Evolutionary conservation across 1,284 basidiomycete species (phyloP).

Genomic region (Marasmius tenuissimus): DNA sequence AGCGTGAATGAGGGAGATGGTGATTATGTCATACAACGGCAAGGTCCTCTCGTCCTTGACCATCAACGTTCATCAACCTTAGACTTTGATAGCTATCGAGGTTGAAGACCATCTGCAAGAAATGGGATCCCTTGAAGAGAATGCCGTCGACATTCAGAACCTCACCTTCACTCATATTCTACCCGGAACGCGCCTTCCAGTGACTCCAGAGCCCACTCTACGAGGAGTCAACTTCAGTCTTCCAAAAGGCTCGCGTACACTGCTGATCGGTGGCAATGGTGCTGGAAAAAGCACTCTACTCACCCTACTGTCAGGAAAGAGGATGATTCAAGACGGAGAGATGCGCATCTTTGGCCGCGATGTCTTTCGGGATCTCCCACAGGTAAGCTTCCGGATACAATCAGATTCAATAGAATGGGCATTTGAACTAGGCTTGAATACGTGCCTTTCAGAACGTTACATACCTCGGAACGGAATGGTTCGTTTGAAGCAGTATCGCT

Average conservation of each 20-base stretch:
- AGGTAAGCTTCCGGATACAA: constrained; percentile 29
- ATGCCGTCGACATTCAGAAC: constrained; percentile 2
- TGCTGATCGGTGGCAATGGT: constrained; percentile 27
- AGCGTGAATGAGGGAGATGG: too few relatives aligned
- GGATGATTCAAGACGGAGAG: constrained; percentile 69
- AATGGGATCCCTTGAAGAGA: background rate
- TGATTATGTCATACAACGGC: too few relatives aligned
- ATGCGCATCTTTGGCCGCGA: constrained; percentile 79
- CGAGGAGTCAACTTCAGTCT: constrained; percentile 8
- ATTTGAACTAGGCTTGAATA: background rate
- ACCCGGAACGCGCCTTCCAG: constrained; percentile 6
- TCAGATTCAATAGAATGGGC: background rate
- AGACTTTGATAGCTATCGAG: too few relatives aligned
- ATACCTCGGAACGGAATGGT: constrained; percentile 93
- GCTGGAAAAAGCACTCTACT: constrained; percentile 96
- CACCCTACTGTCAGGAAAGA: constrained; percentile 92
- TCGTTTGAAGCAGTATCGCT: constrained; percentile 18
- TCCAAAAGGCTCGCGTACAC: constrained; percentile 7
- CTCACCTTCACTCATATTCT: constrained; percentile 10
- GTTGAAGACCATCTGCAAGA: too few relatives aligned
- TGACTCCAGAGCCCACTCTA: constrained; percentile 6
- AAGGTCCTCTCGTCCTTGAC: too few relatives aligned
- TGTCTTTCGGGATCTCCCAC: constrained; percentile 76
- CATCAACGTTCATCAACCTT: too few relatives aligned
- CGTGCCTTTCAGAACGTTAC: constrained; percentile 52